phyloP scores from a whole-genome alignment of 176 grass and related monocot genomes.

The Avena eriantha region DNA sequence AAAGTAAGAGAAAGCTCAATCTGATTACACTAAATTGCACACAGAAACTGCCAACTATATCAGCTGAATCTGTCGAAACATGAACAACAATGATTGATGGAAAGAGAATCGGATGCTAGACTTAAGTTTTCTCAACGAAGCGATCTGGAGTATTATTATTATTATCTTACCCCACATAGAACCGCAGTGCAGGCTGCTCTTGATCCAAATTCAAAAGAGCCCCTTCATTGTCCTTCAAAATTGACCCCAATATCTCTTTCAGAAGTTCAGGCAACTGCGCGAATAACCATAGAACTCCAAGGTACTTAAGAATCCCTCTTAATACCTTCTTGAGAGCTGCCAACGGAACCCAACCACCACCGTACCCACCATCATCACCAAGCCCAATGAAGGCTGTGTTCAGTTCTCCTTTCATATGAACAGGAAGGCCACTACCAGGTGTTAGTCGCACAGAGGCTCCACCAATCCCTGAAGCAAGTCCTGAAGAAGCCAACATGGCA shows the following conservation, averaged over 20 bases:
- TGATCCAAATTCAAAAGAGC: slow-evolving; percentile 99
- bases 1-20: neutral
- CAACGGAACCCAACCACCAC: slow-evolving; percentile 98
- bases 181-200: slow-evolving; percentile 97
- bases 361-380: slow-evolving; percentile 99
- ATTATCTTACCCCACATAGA: slow-evolving; percentile 91
- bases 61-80: slow-evolving; percentile 7
- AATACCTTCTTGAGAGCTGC: slow-evolving; percentile 97
- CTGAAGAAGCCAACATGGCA: slow-evolving; percentile 78
- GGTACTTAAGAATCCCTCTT: slow-evolving; percentile 98
- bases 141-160: neutral
- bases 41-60: slow-evolving; percentile 13
- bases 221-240: slow-evolving; percentile 98
- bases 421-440: slow-evolving; percentile 74
- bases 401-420: slow-evolving; percentile 96
- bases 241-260: slow-evolving; percentile 96
- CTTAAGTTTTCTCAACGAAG: neutral
- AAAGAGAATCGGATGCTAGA: slow-evolving; percentile 36
- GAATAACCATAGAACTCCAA: slow-evolving; percentile 98
- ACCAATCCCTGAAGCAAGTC: slow-evolving; percentile 75
- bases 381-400: slow-evolving; percentile 99
- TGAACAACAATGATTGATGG: slow-evolving; percentile 7
- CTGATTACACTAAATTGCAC: neutral
- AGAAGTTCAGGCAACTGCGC: slow-evolving; percentile 98
- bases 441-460: slow-evolving; percentile 78